Conservation (phyloP, 805 yeast species). For the Candida xyloterini region DNA sequence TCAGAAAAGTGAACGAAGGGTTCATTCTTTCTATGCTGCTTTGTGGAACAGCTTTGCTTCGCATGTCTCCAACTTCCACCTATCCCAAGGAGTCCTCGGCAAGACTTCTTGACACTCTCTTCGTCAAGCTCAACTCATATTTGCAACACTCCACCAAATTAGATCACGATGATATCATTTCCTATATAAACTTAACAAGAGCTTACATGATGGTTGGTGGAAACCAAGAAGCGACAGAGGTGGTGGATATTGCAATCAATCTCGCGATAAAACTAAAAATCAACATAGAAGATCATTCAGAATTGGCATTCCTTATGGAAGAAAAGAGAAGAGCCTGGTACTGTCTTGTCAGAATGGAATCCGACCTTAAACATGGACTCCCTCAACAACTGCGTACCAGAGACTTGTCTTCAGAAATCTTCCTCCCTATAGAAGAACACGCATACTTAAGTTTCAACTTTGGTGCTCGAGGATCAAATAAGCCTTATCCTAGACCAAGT, state of each 20-base stretch:
- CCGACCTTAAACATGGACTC: constrained; percentile 7
- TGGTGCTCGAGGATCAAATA: constrained; percentile 5
- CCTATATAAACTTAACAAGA: constrained; percentile 17
- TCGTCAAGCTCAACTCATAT: constrained; percentile 7
- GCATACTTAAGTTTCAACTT: constrained; percentile 4
- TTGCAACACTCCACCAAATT: constrained; percentile 15
- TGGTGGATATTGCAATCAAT: constrained; percentile 12
- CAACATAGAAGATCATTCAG: constrained; percentile 14
- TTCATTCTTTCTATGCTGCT: constrained; percentile 11
- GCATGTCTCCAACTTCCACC: constrained; percentile 2
- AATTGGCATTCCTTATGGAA: constrained; percentile 5
- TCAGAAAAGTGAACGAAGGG: constrained; percentile 11
- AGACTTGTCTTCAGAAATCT: constrained; percentile 3
- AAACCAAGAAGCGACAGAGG: constrained; percentile 9
- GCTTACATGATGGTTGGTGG: constrained; percentile 12
- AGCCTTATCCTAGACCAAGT: constrained; percentile 3
- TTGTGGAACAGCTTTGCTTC: constrained; percentile 9
- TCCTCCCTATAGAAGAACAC: constrained; percentile 5
- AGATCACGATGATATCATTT: constrained; percentile 17
- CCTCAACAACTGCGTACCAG: background rate
- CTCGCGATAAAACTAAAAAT: constrained; percentile 17
- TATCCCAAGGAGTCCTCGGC: constrained; percentile 2
- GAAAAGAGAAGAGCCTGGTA: constrained; percentile 16
- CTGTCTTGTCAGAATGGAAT: constrained; percentile 12
- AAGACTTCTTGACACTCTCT: constrained; percentile 4